Base-by-base conservation (phyloP, 331 rosid genomes). In the Dryas integrifolia region DNA sequence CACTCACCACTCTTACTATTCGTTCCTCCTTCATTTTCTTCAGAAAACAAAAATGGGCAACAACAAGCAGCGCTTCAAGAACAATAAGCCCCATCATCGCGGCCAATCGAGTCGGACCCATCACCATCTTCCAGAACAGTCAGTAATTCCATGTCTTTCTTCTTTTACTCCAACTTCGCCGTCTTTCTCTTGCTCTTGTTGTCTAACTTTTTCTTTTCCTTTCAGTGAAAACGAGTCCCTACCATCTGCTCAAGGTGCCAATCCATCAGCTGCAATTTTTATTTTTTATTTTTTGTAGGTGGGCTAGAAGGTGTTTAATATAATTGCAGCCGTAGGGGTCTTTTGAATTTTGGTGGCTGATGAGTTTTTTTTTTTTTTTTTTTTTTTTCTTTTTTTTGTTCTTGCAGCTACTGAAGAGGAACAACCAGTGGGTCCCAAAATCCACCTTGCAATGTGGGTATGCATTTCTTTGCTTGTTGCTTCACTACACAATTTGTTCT, bases 401-500 rank as follows among this genome's bases (percentile, higher is more conserved):
- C 43, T 78, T 79, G 86, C 77, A 86, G 72, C 70, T 24, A 67
- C 66, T 3, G 96, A 85, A 51, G 92, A 83, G 61, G 89, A 44
- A 5, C 49, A 82, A 81, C 82, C 68, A 39, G 43, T 80, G 18
- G 73, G 58, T 64, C 96, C 94, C 12, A 83, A 72, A 65, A 73
- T 93, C 63, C 88, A 89, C 77, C 97, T 93, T 73, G 96, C 97
- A 35, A 93, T 93, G 96, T 93, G 98, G 98, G 98, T 90, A 83
- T 77, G 97, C 70, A 70, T 72, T 35, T 50, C 16, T 46, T 43
- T 58, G 6, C 70, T 47, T 72, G 14, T 58, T 35, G 47, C 13
- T 40, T 69, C 18, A 65, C 16, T 65, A 10, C 53, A 16, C 46
- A n/a, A 12, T 9, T 48, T 26, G 8, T 9, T 5, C 21, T 45